Base-by-base conservation (phyloP, 352 stramenopile species). In the Pythium pyrilobum region DNA sequence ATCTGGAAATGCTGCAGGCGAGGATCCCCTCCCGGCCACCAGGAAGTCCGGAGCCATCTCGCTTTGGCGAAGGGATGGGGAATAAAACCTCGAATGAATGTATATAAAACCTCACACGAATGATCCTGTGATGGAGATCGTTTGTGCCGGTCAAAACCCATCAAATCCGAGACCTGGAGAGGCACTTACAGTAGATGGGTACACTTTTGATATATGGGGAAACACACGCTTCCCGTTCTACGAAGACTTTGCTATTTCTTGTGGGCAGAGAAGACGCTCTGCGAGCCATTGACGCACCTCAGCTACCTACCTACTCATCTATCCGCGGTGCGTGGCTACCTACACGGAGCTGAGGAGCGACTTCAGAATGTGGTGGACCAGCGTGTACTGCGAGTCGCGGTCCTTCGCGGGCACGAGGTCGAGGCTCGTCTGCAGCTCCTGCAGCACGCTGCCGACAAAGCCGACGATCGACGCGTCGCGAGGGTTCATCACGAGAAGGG, bases 311-410 rank as follows among this genome's bases (percentile, higher is more conserved):
- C 41, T 48, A 34, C 41, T 36, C 41, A n/a, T n/a, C n/a, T n/a
- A n/a, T n/a, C n/a, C n/a, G n/a, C n/a, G n/a, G n/a, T n/a, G n/a
- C n/a, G n/a, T n/a, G n/a, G 12, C 5, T 48, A n/a, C 13, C 76
- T 67, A 85, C 45, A 69, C 69, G 5, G 77, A 94, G 53, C 74
- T 94, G 24, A 92, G 64, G 64, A 94, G 72, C 45, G 83, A 94
- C 60, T 91, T 93, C 15, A 93, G 68, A 51, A 93, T 84, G 62
- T 93, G 83, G 61, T 89, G 80, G 55, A 93, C 63, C 2, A 93
- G 72, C 33, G 70, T 90, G 58, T 86, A 89, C 74, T 94, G 83
- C 52, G 81, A 90, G 56, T 94, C 81, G 25, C 79, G 77, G 39
- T 62, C 70, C 34, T 85, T 59, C 23, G 31, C 36, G 3, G 80